Conservation (phyloP, 306 rosid species). For the Prunus mongolica region DNA sequence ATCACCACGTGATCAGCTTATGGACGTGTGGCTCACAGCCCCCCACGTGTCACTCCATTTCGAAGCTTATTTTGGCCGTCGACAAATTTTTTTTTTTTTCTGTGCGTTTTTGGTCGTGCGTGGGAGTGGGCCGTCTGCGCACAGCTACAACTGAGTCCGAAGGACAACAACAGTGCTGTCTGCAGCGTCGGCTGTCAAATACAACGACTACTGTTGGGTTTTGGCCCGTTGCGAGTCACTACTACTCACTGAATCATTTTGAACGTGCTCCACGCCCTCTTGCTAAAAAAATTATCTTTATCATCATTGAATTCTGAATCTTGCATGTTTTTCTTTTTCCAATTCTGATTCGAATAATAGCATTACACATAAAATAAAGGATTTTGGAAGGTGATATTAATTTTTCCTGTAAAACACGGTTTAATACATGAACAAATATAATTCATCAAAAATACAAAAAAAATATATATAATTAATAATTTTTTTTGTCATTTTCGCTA, state of each 20-base stretch:
- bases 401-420: fast-evolving
- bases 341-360: no score
- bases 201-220: not conserved
- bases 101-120: not conserved
- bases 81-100: not conserved
- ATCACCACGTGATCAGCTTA: not conserved
- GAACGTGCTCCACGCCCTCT: not conserved
- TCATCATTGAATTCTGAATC: not conserved
- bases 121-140: no score
- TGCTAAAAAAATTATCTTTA: not conserved
- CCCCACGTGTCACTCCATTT: conserved; percentile 31
- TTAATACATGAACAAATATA: no score
- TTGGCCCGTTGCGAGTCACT: not conserved
- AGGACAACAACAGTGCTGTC: not conserved
- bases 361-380: no score
- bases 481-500: no score
- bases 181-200: not conserved
- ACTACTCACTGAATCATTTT: not conserved
- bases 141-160: not conserved
- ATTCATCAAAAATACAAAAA: no score
- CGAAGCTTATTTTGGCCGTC: no score
- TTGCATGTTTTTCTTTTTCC: no score
- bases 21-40: not conserved
- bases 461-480: no score
- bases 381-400: no score